A percentile compares a stretch with the other conserved stretches of the same genome.
Evolutionary conservation across 208 protist species (phyloP).

Genomic region (Crithidia expoeki): DNA sequence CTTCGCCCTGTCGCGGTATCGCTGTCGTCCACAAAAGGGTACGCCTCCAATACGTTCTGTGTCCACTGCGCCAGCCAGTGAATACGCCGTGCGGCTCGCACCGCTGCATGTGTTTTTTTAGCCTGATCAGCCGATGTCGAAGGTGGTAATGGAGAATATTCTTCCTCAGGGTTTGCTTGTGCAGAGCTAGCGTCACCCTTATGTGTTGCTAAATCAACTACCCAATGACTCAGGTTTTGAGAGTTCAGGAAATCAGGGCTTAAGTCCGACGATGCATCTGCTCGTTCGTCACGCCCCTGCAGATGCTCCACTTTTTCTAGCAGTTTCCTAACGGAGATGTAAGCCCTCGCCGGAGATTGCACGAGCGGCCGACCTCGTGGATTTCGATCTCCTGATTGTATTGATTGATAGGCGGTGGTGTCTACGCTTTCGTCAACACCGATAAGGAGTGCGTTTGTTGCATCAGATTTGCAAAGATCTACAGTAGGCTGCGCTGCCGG

Average conservation of each 20-base stretch:
- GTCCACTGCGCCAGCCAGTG: slow-evolving; percentile 15
- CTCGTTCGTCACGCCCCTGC: background rate
- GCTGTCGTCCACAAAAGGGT: slow-evolving; percentile 12
- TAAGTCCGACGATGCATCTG: background rate
- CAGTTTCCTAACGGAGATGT: background rate
- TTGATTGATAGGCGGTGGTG: too few relatives aligned
- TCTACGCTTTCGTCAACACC: too few relatives aligned
- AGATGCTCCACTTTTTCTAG: background rate
- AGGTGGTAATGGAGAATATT: background rate
- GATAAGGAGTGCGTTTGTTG: too few relatives aligned
- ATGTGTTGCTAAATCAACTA: too few relatives aligned
- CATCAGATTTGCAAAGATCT: too few relatives aligned
- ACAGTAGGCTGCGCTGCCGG: too few relatives aligned
- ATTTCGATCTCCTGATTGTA: too few relatives aligned
- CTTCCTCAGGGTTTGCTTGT: background rate
- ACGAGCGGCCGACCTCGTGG: too few relatives aligned
- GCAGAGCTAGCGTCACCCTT: background rate
- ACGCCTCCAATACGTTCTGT: slow-evolving; percentile 9
- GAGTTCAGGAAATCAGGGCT: background rate
- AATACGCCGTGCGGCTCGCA: background rate
- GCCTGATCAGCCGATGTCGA: background rate
- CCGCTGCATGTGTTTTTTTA: background rate
- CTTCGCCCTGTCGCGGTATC: background rate
- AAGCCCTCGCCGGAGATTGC: background rate
- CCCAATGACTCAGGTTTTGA: background rate